Evolutionary conservation across 306 rosid genomes (phyloP), one percentile per base, ranked within the genome.

Genomic region (Vigna reflexopilosa): DNA sequence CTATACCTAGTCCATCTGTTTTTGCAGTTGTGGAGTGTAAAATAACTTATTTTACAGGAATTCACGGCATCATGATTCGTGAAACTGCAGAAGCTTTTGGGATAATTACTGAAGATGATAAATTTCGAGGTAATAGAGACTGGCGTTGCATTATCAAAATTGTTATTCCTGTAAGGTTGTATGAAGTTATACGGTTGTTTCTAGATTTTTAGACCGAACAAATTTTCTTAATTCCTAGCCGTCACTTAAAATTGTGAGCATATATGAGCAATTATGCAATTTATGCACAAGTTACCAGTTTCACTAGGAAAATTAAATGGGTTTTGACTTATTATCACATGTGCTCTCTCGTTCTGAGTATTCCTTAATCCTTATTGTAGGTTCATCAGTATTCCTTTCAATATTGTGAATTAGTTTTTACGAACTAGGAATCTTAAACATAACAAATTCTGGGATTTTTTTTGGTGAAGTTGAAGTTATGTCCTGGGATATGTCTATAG

Each of bases 31-130:
- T 72, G 58, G 90, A 88, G 75, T 91, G 98, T 81, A 89, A 88
- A 72, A 72, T 84, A 77, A 78, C 78, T 73, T 74, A 91, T 82
- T 83, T 82, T 70, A 81, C 86, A 47, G 90, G 97, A 76, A 85
- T 77, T 57, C 66, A 85, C 19, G 98, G 99, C 36, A 87, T 92
- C 76, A 83, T 93, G 91, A 91, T 92, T 74, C 88, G 91, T 74
- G 98, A 95, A 86, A 95, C 96, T 42, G 87, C 93, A 14, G 97
- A 95, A 87, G 81, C 90, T 2, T 93, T 93, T 78, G 98, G 97
- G 72, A 85, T 95, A 45, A 69, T 95, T 59, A 89, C 96, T 5
- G 84, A 86, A 83, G 87, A 89, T 73, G 70, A 92, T 72, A 86
- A 83, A 55, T 85, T 88, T 56, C 81, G 68, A 81, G 98, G 99